Evolutionary conservation across 2,329 filamentous ascomycete genomes (phyloP), one percentile per base, ranked within the genome.

Genomic region (Monascus ruber): DNA sequence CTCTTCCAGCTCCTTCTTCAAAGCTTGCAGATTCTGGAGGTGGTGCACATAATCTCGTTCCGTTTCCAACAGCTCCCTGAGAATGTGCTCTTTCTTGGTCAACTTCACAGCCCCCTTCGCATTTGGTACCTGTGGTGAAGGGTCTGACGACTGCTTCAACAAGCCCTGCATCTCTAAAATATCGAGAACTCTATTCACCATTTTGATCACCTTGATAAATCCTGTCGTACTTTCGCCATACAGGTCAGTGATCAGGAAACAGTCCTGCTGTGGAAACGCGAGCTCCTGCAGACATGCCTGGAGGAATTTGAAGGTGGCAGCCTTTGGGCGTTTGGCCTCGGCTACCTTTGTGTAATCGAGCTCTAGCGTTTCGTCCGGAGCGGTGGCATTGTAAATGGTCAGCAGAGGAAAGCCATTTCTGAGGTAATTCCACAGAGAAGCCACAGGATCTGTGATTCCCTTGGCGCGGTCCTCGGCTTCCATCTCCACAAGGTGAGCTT

Each of bases 31-130:
- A 50, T 94, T 89, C 60, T 96, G 89, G 38, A 98, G 68, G 67
- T 98, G 91, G 60, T 96, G 88, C 4, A 96, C 91, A 52, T 98
- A 98, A 64, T 95, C 95, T 46, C 91, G 81, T 64, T 98, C 91
- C 1, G 89, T 96, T 52, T 89, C 85, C 40, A 98, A 83, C 35
- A 98, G 68, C 63, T 98, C 91, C 54, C 83, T 80, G 33, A 98
- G 77, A 44, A 96, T 86, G 60, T 95, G 84, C 53, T 95, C 85
- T 48, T 87, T 81, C 58, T 85, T 76, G 1, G 77, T 78, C 40
- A 79, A 76, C 35, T 81, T 78, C 38, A 65, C 69, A 24, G 68
- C 50, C 37, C 65, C 63, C n/a, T 62, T 59, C 8, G 67, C 60
- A 24, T 47, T 49, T 8, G 49, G 44, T 38, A 71, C 71, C 29